Percentiles rank a stretch among this genome's conserved stretches.
Conservation (phyloP, 1,284 basidiomycete genomes). For the Vanrija humicola region DNA sequence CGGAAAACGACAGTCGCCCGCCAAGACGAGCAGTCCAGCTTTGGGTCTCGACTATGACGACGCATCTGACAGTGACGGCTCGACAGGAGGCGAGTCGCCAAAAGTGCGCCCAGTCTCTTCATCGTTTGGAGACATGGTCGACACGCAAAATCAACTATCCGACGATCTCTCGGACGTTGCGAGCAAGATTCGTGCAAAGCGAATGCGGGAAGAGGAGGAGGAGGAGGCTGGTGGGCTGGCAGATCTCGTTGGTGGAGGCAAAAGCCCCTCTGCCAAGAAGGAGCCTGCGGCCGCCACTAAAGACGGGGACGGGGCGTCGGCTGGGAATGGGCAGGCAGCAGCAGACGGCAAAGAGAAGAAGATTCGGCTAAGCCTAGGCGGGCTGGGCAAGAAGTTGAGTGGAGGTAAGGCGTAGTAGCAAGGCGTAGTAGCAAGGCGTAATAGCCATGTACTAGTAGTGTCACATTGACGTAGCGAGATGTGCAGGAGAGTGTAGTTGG, state of each 20-base stretch:
- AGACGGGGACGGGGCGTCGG: background rate
- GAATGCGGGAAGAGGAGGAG: constrained; percentile 63
- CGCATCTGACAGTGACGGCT: constrained; percentile 44
- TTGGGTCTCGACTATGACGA: constrained; percentile 48
- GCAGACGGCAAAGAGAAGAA: constrained; percentile 29
- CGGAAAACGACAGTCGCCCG: constrained; percentile 6
- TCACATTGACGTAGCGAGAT: background rate
- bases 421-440: background rate
- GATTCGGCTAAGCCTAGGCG: constrained; percentile 31
- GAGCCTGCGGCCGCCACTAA: background rate
- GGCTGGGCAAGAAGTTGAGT: constrained; percentile 21
- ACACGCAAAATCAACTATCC: constrained; percentile 22
- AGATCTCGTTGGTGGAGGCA: constrained; percentile 1
- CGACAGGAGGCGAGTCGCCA: constrained; percentile 21
- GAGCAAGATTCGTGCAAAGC: constrained; percentile 61
- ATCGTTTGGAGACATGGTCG: constrained; percentile 19
- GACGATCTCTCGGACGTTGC: constrained; percentile 50
- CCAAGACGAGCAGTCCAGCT: constrained; percentile 12
- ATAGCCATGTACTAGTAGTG: background rate
- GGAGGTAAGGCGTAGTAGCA: background rate
- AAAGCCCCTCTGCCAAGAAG: background rate
- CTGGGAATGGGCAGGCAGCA: background rate
- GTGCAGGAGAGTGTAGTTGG: too few relatives aligned
- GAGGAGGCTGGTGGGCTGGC: constrained; percentile 52
- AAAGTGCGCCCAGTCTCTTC: background rate